These are phyloP conservation scores for Nitzschia palea DNA, from an alignment of 108 stramenopile species.

Conservation along the genomic window DNA sequence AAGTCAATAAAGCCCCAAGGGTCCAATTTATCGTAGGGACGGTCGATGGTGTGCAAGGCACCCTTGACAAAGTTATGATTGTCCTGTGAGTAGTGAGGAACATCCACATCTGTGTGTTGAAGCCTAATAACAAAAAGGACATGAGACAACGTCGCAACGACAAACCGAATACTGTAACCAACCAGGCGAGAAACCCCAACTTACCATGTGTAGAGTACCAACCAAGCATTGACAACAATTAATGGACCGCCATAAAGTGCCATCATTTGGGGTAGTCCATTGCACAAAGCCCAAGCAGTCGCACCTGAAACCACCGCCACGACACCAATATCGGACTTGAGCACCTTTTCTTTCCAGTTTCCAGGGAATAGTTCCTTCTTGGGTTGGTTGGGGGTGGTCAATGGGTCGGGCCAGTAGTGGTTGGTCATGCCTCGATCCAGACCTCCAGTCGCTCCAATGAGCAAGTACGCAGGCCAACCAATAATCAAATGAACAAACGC, in stretches of 20 bases:
- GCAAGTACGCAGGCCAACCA: conserved; percentile 85
- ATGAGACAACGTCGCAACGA: no score
- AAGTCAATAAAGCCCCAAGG: conserved; percentile 89
- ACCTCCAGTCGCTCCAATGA: conserved; percentile 86
- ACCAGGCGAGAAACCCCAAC: no score
- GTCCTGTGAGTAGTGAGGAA: conserved; percentile 92
- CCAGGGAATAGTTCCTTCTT: conserved; percentile 88
- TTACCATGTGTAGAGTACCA: conserved; percentile 97
- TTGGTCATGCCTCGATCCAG: conserved; percentile 73
- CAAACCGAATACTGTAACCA: no score
- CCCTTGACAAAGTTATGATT: conserved; percentile 96
- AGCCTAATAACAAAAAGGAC: conserved; percentile 47
- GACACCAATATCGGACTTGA: conserved; percentile 87
- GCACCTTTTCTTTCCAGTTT: conserved; percentile 90
- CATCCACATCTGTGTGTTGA: conserved; percentile 97
- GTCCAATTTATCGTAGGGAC: conserved; percentile 91
- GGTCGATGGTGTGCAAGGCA: conserved; percentile 96
- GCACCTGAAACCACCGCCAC: conserved; percentile 70
- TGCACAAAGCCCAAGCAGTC: conserved; percentile 57
- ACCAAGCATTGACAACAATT: conserved; percentile 93
- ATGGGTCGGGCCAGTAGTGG: conserved; percentile 67
- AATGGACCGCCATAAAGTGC: conserved; percentile 91
- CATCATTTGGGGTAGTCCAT: conserved; percentile 81
- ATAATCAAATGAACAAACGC: conserved; percentile 75
- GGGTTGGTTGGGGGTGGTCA: conserved; percentile 67